These are phyloP conservation scores for Beauveria bassiana DNA, from an alignment of 2,329 filamentous ascomycete genomes.

Conservation along the genomic window DNA sequence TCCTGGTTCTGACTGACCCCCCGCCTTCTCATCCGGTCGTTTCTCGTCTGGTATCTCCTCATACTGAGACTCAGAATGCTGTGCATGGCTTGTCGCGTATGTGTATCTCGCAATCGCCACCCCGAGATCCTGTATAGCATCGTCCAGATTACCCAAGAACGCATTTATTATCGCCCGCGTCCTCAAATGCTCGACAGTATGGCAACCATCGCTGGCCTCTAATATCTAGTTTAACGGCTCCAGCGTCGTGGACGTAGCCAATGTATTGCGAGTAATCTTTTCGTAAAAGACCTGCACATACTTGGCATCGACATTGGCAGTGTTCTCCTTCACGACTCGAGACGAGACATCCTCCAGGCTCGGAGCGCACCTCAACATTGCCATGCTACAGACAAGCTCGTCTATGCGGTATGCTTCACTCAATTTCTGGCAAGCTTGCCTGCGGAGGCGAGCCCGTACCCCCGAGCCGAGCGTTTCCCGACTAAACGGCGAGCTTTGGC, in stretches of 20 bases:
- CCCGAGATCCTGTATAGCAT: not conserved
- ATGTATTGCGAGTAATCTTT: constrained; percentile 69
- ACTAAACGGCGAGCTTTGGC: constrained; percentile 58
- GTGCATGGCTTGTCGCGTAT: not conserved
- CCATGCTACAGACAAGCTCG: constrained; percentile 76
- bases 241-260: constrained; percentile 64
- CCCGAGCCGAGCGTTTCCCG: constrained; percentile 17
- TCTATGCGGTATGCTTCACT: constrained; percentile 71
- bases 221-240: constrained; percentile 62
- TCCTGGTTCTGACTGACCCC: not conserved
- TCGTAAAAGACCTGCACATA: constrained; percentile 93
- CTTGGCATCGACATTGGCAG: constrained; percentile 63
- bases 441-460: constrained; percentile 44
- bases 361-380: constrained; percentile 73
- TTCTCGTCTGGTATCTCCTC: too few species aligned
- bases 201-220: constrained; percentile 36
- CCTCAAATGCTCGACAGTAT: constrained; percentile 16
- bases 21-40: too few species aligned
- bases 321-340: constrained; percentile 62
- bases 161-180: not conserved
- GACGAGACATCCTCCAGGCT: constrained; percentile 69
- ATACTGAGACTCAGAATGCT: too few species aligned
- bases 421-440: constrained; percentile 72
- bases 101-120: not conserved
- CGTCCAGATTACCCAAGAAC: not conserved